Evolutionary conservation across 768 basidiomycete species (phyloP).

Genomic region (Trametes cingulata): DNA sequence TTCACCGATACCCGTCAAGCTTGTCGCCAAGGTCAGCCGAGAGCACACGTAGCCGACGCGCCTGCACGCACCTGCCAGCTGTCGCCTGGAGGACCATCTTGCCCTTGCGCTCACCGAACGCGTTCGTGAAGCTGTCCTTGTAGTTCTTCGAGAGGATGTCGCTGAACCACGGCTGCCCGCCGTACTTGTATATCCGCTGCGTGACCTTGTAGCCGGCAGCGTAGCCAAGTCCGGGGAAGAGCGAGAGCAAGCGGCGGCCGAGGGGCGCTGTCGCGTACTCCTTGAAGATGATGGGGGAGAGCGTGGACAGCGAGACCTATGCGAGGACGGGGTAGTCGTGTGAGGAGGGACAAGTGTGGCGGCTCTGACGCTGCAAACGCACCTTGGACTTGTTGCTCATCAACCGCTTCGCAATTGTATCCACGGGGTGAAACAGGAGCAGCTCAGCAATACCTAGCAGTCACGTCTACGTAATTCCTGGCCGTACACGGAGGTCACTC

Average conservation of each 20-base stretch:
- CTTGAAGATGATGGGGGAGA: conserved; percentile 85
- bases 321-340: not conserved
- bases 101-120: conserved; percentile 92
- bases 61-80: conserved; percentile 75
- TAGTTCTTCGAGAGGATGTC: conserved; percentile 85
- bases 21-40: conserved; percentile 24
- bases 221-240: conserved; percentile 98
- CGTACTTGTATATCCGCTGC: conserved; percentile 96
- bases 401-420: conserved; percentile 96
- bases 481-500: not conserved
- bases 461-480: not conserved
- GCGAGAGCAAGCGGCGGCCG: conserved; percentile 71
- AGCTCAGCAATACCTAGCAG: conserved; percentile 87
- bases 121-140: conserved; percentile 75
- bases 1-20: conserved; percentile 85
- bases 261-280: conserved; percentile 73
- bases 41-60: not conserved
- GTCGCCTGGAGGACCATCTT: conserved; percentile 95
- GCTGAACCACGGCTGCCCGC: conserved; percentile 97
- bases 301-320: conserved; percentile 62
- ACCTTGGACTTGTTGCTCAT: conserved; percentile 97
- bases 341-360: not conserved
- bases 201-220: conserved; percentile 97
- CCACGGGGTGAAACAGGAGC: conserved; percentile 92
- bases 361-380: conserved; percentile 1